Evolutionary conservation across 345 rosid genomes (phyloP), one percentile per base, ranked within the genome.

Genomic region (Excoecaria cochinchinensis): DNA sequence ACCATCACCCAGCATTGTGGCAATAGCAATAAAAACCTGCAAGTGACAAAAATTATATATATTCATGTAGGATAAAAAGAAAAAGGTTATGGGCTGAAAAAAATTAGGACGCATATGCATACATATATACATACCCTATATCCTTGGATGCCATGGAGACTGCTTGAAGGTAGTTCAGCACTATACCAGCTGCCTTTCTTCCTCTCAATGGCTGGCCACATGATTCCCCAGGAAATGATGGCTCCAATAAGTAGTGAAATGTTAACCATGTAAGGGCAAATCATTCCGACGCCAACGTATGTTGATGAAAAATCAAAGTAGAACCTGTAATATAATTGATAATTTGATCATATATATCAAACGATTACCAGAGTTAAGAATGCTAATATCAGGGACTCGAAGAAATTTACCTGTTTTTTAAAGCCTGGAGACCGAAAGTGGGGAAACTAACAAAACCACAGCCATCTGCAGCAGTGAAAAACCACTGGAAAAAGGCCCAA

Each of bases 231-330:
- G 3, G 98, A 94, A 72, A 94, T 19, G 63, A 89, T 79, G 22
- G 96, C 93, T 44, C 98, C 98, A 67, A 92, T 15, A 16, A 94
- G 89, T 79, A 94, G 78, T 62, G 98, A 94, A 12, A 89, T 74
- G 72, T 92, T 94, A 46, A 94, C 92, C 81, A 94, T 89, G 78
- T 90, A 87, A 36, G 98, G 97, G 74, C 97, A 94, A 14, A 94
- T 92, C 96, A 94, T 89, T 21, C 98, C 98, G 42, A 90, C 97
- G 12, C 98, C 98, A 24, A 94, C 89, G 68, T 94, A 94, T 24
- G 97, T 94, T 19, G 94, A 75, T 57, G 97, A 94, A 79, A 94
- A 92, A 80, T 94, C 98, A 74, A 94, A 94, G 87, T 84, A 90
- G 80, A 94, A 94, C 88, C 96, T 94, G 85, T 7, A 1, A 55